phyloP scores from a whole-genome alignment of 164 flowering plant genomes.

The Macadamia tetraphylla region DNA sequence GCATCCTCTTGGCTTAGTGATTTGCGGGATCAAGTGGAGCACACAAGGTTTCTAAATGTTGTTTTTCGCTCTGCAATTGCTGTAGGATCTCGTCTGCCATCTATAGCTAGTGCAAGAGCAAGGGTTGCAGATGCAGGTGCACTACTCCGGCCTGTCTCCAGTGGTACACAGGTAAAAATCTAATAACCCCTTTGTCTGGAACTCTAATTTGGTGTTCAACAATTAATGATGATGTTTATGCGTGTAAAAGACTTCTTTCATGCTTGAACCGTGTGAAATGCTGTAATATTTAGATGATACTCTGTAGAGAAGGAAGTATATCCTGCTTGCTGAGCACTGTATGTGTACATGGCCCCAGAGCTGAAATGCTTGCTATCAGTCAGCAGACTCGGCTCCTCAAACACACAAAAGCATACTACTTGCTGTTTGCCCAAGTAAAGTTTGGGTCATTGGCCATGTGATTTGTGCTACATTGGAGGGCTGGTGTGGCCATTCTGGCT shows the following conservation, averaged over 20 bases:
- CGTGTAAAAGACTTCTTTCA: background rate
- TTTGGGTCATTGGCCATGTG: too few relatives aligned
- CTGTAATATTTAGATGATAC: background rate
- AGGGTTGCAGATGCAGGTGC: constrained; percentile 91
- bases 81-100: constrained; percentile 81
- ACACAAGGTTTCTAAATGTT: constrained; percentile 68
- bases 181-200: background rate
- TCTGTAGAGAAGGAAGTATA: too few relatives aligned
- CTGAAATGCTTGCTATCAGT: too few relatives aligned
- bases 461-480: too few relatives aligned
- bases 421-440: too few relatives aligned
- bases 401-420: too few relatives aligned
- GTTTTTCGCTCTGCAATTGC: constrained; percentile 93
- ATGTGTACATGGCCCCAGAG: too few relatives aligned
- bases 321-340: too few relatives aligned
- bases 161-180: constrained; percentile 70
- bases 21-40: constrained; percentile 87
- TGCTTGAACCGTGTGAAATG: background rate
- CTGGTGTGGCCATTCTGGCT: too few relatives aligned
- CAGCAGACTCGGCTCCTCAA: too few relatives aligned
- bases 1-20: constrained; percentile 96
- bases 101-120: constrained; percentile 81
- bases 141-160: constrained; percentile 79
- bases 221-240: background rate
- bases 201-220: background rate